Base-by-base conservation (phyloP, 176 grass and related monocot genomes). In the Musa itinerans region DNA sequence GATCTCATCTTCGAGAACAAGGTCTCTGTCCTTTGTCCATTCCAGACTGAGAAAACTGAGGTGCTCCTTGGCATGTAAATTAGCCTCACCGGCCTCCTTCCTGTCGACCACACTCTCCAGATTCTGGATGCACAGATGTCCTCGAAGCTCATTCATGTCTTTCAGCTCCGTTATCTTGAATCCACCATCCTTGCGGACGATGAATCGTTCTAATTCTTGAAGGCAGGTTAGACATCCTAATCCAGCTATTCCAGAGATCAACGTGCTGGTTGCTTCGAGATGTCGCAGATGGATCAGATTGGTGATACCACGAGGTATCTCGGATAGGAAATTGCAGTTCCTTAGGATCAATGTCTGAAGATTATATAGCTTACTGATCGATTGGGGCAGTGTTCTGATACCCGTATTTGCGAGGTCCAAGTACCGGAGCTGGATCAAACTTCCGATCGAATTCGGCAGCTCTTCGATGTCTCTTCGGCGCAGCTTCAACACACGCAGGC, bases 381-480 rank as follows among this genome's bases (percentile, higher is more conserved):
- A 83, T 71, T 74, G 48, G 6, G 92, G 92, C 68, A 92, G n/a
- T 50, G 3, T 73, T 78, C 1, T 50, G 72, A 92, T 85, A 34
- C 74, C 55, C 26, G 89, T 96, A 52, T 78, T 65, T 1, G 84
- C 81, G 25, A 96, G 73, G 82, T 87, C 86, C 63, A 92, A 65
- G 64, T 89, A 96, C 9, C 86, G 86, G 20, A 96, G 89, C 80
- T 92, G 83, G 85, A 83, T 92, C 65, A 96, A 78, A 72, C 83
- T 87, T 1, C 86, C 84, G 48, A 96, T 75, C 68, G 89, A 83
- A 67, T 96, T 72, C 55, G 92, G 86, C 68, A 92, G 58, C 55
- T 81, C 87, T 63, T 48, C 74, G 74, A 92, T 89, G 57, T 85
- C 89, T 77, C 74, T 72, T 13, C 89, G 70, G 43, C 82, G 71